Percentiles rank a stretch among this genome's conserved stretches.
Conservation (phyloP, 768 basidiomycete species). For the Phylloporus scabripes region DNA sequence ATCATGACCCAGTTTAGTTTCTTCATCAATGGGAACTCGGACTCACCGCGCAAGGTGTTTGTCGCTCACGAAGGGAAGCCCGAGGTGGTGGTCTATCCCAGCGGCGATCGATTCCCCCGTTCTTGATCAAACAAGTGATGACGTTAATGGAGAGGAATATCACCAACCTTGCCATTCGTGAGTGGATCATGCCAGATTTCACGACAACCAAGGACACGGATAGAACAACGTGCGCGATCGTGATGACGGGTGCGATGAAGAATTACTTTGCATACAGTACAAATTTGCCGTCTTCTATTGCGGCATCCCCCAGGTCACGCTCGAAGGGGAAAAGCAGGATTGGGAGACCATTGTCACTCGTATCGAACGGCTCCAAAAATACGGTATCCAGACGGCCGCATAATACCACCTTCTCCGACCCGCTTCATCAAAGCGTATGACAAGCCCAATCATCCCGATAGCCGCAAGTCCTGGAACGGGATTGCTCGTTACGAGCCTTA, state of each 20-base stretch:
- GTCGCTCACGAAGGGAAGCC: conserved; percentile 22
- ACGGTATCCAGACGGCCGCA: conserved; percentile 32
- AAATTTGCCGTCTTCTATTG: conserved; percentile 25
- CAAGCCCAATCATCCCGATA: conserved; percentile 21
- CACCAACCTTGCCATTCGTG: conserved; percentile 24
- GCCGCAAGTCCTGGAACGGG: conserved; percentile 37
- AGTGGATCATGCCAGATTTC: conserved; percentile 41
- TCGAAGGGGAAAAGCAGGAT: conserved; percentile 38
- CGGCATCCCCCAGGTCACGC: conserved; percentile 42
- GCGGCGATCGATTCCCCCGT: conserved; percentile 13
- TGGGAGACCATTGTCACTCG: conserved; percentile 34
- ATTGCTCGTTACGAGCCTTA: conserved; percentile 22
- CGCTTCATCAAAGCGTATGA: conserved; percentile 36
- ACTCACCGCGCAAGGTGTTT: conserved; percentile 31
- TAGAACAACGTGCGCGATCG: conserved; percentile 32
- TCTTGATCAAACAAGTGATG: conserved; percentile 20
- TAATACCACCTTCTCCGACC: conserved; percentile 37
- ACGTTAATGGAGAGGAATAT: conserved; percentile 20
- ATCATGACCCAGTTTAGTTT: conserved; percentile 35
- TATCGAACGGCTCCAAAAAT: conserved; percentile 35
- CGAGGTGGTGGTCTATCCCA: conserved; percentile 22
- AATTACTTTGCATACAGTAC: conserved; percentile 37
- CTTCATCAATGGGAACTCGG: conserved; percentile 36
- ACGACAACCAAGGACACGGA: conserved; percentile 40
- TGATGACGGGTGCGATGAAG: conserved; percentile 41